These are phyloP conservation scores for Paraphoma sp. DNA, from an alignment of 2,329 filamentous ascomycete genomes.

Conservation along the genomic window DNA sequence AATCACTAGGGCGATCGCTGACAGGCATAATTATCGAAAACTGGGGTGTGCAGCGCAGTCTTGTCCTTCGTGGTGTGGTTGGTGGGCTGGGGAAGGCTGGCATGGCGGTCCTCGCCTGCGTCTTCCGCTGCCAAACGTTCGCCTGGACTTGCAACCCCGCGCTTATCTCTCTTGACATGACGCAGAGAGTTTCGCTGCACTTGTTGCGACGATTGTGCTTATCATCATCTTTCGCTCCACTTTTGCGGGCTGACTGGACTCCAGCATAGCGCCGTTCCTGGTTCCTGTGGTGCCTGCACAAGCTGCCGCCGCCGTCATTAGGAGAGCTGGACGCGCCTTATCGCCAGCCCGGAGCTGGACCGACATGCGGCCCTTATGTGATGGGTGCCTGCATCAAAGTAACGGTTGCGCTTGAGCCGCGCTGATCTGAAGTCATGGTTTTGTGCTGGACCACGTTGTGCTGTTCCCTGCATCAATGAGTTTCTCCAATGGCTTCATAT, in stretches of 20 bases:
- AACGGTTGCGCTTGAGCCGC: neutral
- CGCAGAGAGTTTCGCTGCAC: neutral
- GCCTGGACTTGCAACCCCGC: constrained; percentile 11
- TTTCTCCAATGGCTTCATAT: neutral
- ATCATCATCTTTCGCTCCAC: neutral
- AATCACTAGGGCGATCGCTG: constrained; percentile 19
- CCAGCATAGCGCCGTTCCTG: constrained; percentile 6
- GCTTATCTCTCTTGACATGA: constrained; percentile 14
- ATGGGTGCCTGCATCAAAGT: neutral
- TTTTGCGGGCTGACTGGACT: neutral
- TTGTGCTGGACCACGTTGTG: neutral
- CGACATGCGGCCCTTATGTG: neutral
- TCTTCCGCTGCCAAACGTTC: constrained; percentile 11
- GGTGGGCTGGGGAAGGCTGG: neutral
- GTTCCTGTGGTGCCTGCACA: constrained; percentile 44
- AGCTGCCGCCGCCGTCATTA: constrained; percentile 23
- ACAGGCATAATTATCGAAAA: constrained; percentile 38
- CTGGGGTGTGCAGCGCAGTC: constrained; percentile 24
- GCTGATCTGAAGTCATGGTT: neutral
- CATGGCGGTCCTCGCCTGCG: constrained; percentile 6
- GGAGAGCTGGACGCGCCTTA: constrained; percentile 17
- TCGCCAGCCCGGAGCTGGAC: neutral
- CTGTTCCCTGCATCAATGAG: neutral
- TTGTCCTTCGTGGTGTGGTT: constrained; percentile 4
- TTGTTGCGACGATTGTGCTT: neutral